These are phyloP conservation scores for Xylaria acuta DNA, from an alignment of 495 filamentous ascomycete species.

Conservation along the genomic window DNA sequence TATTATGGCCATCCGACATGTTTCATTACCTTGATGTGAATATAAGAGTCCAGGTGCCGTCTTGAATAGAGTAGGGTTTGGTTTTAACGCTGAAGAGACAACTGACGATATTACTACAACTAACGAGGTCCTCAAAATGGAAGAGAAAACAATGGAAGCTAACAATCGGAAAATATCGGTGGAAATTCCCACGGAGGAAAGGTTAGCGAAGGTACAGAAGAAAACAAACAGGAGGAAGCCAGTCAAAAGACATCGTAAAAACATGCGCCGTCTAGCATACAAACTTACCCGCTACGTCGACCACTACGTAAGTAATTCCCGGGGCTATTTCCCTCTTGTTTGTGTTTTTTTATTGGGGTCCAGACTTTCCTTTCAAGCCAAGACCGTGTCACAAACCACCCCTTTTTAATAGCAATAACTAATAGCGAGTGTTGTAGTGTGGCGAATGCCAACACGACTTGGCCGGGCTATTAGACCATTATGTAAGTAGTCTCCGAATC, in stretches of 20 bases:
- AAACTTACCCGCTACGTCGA: neutral
- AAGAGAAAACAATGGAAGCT: neutral
- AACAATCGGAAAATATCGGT: neutral
- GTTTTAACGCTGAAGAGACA: neutral
- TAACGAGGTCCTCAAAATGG: neutral
- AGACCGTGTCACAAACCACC: too few species aligned
- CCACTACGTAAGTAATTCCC: slow-evolving; percentile 1
- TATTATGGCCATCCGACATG: neutral
- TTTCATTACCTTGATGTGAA: neutral
- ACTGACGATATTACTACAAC: neutral
- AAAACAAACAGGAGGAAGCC: neutral
- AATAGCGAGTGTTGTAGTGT: neutral
- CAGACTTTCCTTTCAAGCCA: neutral
- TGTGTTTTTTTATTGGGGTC: neutral
- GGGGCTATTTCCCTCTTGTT: neutral
- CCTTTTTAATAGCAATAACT: neutral
- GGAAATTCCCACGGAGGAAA: neutral
- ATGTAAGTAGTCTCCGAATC: neutral
- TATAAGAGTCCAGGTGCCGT: slow-evolving; percentile 16
- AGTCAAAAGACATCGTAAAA: neutral
- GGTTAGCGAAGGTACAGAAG: neutral
- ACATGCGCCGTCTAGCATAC: neutral
- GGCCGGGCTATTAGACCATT: slow-evolving; percentile 7
- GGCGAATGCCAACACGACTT: slow-evolving; percentile 22
- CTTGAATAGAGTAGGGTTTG: neutral